phyloP scores from a whole-genome alignment of 129 eudicot genomes.

The Calendula officinalis region DNA sequence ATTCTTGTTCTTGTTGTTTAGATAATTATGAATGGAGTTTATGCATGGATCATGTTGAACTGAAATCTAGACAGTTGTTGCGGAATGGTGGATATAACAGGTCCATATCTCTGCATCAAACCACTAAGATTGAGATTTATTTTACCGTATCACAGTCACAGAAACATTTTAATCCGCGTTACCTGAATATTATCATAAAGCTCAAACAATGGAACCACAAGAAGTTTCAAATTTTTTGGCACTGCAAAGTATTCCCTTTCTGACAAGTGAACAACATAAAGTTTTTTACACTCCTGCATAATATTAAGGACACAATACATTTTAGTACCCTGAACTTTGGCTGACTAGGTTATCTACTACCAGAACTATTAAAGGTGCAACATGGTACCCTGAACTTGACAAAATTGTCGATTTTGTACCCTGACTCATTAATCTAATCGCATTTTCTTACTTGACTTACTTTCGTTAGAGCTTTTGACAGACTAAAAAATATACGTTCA shows the following conservation, averaged over 20 bases:
- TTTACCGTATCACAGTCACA: too few species aligned
- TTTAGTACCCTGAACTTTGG: neutral
- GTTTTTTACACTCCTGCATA: slow-evolving; percentile 72
- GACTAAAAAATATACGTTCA: too few species aligned
- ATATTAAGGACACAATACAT: neutral
- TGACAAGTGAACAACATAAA: slow-evolving; percentile 72
- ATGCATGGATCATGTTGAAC: slow-evolving; percentile 50
- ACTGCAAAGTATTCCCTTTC: slow-evolving; percentile 75
- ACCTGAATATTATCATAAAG: slow-evolving; percentile 74
- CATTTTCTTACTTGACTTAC: too few species aligned
- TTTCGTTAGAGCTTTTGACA: too few species aligned
- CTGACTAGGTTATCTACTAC: neutral
- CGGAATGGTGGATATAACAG: slow-evolving; percentile 68
- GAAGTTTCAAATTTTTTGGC: slow-evolving; percentile 71
- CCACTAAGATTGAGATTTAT: too few species aligned
- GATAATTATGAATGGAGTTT: neutral
- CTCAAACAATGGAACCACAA: slow-evolving; percentile 72
- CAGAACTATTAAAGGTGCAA: too few species aligned
- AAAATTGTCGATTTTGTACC: too few species aligned
- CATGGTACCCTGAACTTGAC: too few species aligned
- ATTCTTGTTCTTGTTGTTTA: slow-evolving; percentile 7
- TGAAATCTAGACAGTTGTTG: slow-evolving; percentile 71
- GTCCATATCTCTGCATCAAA: slow-evolving; percentile 75
- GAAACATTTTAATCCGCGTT: too few species aligned
- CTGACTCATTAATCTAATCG: too few species aligned